These are phyloP conservation scores for Halenospora varia DNA, from an alignment of 495 filamentous ascomycete species.

Conservation along the genomic window DNA sequence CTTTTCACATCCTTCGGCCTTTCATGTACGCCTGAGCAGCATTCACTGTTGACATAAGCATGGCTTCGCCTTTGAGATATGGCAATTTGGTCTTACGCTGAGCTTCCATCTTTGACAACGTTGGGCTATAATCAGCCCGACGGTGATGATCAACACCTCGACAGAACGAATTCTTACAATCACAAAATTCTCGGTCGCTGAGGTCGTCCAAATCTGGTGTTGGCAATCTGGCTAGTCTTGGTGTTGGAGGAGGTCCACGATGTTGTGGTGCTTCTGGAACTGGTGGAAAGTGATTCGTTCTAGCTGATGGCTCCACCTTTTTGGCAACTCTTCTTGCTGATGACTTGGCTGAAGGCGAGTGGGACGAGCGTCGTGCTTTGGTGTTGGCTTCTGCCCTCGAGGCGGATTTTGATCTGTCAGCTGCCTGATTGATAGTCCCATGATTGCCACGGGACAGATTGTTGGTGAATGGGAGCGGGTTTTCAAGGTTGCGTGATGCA, in stretches of 20 bases:
- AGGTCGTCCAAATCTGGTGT: constrained; percentile 23
- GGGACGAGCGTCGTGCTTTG: not conserved
- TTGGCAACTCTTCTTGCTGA: not conserved
- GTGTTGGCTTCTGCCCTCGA: too few relatives aligned
- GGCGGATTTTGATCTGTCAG: too few relatives aligned
- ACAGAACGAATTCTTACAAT: not conserved
- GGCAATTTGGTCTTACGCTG: not conserved
- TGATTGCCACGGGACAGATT: too few relatives aligned
- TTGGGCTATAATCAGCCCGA: not conserved
- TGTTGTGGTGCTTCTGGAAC: constrained; percentile 17
- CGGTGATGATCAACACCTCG: not conserved
- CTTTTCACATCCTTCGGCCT: not conserved
- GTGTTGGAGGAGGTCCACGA: constrained; percentile 17
- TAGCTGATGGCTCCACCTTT: not conserved
- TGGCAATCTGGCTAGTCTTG: constrained; percentile 17
- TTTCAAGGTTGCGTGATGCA: not conserved
- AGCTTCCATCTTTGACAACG: not conserved
- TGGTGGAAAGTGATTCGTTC: not conserved
- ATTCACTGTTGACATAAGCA: not conserved
- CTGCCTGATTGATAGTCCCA: too few relatives aligned
- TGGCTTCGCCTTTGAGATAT: not conserved
- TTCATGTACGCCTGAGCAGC: not conserved
- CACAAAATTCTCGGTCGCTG: not conserved
- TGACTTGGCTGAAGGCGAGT: constrained; percentile 1
- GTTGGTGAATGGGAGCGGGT: not conserved